These are phyloP conservation scores for Thelephora terrestris DNA, from an alignment of 1,284 basidiomycete species.

Conservation along the genomic window DNA sequence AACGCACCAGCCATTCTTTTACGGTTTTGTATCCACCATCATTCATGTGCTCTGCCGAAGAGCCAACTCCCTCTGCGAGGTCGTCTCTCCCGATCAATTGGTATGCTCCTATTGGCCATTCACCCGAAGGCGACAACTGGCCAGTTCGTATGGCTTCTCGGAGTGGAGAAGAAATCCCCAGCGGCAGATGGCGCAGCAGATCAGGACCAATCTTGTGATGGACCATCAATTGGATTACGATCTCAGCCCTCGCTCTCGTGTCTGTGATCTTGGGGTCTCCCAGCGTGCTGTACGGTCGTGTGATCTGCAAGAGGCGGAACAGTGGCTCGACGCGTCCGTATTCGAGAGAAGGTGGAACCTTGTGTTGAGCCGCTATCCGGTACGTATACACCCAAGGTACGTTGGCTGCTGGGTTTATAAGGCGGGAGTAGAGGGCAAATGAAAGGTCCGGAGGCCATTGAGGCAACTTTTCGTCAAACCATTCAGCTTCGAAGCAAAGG, in stretches of 20 bases:
- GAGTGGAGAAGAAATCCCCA: conserved; percentile 72
- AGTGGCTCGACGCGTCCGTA: conserved; percentile 52
- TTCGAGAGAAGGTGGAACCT: conserved; percentile 44
- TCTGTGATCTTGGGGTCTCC: conserved; percentile 40
- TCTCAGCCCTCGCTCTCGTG: conserved; percentile 52
- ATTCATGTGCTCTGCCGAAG: conserved; percentile 30
- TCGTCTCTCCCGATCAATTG: conserved; percentile 74
- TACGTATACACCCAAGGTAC: conserved; percentile 42
- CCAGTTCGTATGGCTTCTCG: conserved; percentile 76
- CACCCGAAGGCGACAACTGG: conserved; percentile 64
- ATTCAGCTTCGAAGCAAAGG: conserved; percentile 13
- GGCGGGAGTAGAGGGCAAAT: conserved; percentile 50
- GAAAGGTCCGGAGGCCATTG: conserved; percentile 62
- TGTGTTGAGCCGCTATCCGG: conserved; percentile 39
- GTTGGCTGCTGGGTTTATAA: conserved; percentile 59
- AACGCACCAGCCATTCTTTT: conserved; percentile 50
- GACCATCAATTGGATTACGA: conserved; percentile 55
- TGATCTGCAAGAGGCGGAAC: conserved; percentile 37
- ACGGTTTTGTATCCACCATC: conserved; percentile 43
- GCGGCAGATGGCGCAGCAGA: conserved; percentile 45
- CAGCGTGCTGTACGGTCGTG: conserved; percentile 43
- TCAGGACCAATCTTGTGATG: conserved; percentile 35
- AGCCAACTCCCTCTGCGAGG: conserved; percentile 49
- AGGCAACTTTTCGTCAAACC: conserved; percentile 55
- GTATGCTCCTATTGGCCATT: conserved; percentile 68